Evolutionary conservation across 768 basidiomycete genomes (phyloP).

Genomic region (Leccinum olivaceopallidum): DNA sequence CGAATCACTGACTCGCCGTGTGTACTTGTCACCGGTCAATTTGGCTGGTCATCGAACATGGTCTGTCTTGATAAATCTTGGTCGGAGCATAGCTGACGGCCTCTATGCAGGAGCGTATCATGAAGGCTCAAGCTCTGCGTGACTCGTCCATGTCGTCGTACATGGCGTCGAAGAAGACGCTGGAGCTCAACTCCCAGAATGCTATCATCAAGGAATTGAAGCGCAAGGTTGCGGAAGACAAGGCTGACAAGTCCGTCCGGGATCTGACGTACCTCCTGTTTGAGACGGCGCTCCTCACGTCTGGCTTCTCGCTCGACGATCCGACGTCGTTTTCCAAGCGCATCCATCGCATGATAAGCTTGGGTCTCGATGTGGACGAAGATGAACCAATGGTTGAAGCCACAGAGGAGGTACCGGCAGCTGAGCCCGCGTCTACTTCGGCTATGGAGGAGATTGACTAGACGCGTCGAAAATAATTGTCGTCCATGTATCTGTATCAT

Average conservation of each 20-base stretch:
- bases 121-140: conserved; percentile 97
- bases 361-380: conserved; percentile 89
- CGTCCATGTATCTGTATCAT: conserved; percentile 29
- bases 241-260: conserved; percentile 97
- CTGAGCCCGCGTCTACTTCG: conserved; percentile 67
- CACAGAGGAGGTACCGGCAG: conserved; percentile 48
- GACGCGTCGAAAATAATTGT: conserved; percentile 17
- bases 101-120: conserved; percentile 78
- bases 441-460: conserved; percentile 99
- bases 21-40: conserved; percentile 97
- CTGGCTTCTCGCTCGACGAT: conserved; percentile 94
- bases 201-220: conserved; percentile 95
- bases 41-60: conserved; percentile 99
- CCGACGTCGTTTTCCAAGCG: conserved; percentile 94
- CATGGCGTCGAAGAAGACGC: conserved; percentile 98
- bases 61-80: conserved; percentile 37
- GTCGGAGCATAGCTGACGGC: conserved; percentile 3
- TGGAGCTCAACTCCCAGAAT: conserved; percentile 92
- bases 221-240: conserved; percentile 94
- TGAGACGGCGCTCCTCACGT: conserved; percentile 95
- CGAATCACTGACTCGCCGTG: conserved; percentile 96
- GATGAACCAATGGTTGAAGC: conserved; percentile 45
- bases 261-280: conserved; percentile 95
- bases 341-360: conserved; percentile 94
- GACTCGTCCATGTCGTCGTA: conserved; percentile 98